Evolutionary conservation across 345 rosid species (phyloP), one percentile per base, ranked within the genome.

Genomic region (Durio zibethinus): DNA sequence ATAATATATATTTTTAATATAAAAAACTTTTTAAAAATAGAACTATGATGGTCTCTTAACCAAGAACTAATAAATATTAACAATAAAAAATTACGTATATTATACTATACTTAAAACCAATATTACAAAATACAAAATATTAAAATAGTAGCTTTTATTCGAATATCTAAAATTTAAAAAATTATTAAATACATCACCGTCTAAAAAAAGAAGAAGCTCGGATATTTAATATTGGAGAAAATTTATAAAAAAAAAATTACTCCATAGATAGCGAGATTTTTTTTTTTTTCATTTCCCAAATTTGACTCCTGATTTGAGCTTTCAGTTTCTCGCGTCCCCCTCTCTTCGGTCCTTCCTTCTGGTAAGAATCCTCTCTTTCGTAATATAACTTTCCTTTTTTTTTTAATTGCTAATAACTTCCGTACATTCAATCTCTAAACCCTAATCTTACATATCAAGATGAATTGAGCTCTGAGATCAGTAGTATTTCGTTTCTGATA

Each of bases 341-440:
- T 76, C 53, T 80, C 65, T 75, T 72, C 82, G 79, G 80, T 81
- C 79, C 78, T 75, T 62, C 80, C 73, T 77, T 81, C 71, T 73
- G 79, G 85, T 81, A 72, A 77, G 88, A 77, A 83, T 81, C 83
- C 83, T 77, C 71, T 80, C 61, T 60, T 7, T 38, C 64, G 72
- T 69, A 75, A 52, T 43, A 50, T 36, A 33, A 25, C 43, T 48
- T 16, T 67, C 7, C 10, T 14, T 75, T 40, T 78, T 27, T 16
- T 42, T n/a, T 18, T 31, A 1, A 5, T 33, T n/a, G 52, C 16
- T 36, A 5, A 14, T 14, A 25, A 4, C 29, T 48, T 4, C 42
- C 25, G 40, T 48, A 27, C 54, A 40, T 11, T n/a, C 50, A 56
- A 56, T 56, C 66, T 18, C 42, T 9, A 47, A 63, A 47, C 25